Percentiles rank a stretch among this genome's conserved stretches.
Conservation (phyloP, 768 basidiomycete genomes). For the Hysterangium stoloniferum region DNA sequence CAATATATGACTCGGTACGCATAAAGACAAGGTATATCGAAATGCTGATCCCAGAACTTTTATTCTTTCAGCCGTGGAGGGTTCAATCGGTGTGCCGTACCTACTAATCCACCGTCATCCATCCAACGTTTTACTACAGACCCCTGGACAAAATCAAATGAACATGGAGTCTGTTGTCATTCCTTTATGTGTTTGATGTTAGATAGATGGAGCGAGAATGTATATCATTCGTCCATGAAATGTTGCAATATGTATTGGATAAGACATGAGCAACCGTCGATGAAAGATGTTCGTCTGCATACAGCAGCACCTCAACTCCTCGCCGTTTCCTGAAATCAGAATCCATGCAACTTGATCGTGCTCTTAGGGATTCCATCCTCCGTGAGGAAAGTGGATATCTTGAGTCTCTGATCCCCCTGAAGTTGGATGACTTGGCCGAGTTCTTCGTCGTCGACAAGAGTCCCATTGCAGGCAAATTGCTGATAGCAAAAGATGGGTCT, state of each 20-base stretch:
- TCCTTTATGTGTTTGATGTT: background rate
- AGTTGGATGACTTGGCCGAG: conserved; percentile 97
- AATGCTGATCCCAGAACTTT: conserved; percentile 14
- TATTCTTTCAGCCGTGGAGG: conserved; percentile 73
- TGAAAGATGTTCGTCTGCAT: background rate
- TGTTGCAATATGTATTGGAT: conserved; percentile 3
- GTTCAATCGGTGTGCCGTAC: conserved; percentile 60
- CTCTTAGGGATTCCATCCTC: conserved; percentile 72
- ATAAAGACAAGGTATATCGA: too few relatives aligned
- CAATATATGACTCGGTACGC: conserved; percentile 96
- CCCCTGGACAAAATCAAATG: conserved; percentile 95
- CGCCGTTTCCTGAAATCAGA: conserved; percentile 38
- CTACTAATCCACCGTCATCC: background rate
- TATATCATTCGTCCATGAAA: background rate
- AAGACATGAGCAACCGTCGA: background rate
- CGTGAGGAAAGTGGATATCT: conserved; percentile 82
- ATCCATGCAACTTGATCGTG: conserved; percentile 84
- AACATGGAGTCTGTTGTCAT: background rate
- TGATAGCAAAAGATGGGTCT: conserved; percentile 28
- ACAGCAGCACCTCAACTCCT: conserved; percentile 5
- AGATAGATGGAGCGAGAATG: background rate
- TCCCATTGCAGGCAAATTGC: conserved; percentile 99
- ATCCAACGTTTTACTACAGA: conserved; percentile 35
- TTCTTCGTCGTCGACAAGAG: conserved; percentile 90
- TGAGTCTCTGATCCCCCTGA: conserved; percentile 93